These are phyloP conservation scores for Kickxella alabastrina DNA, from an alignment of 192 early-diverging fungal species.

Conservation along the genomic window DNA sequence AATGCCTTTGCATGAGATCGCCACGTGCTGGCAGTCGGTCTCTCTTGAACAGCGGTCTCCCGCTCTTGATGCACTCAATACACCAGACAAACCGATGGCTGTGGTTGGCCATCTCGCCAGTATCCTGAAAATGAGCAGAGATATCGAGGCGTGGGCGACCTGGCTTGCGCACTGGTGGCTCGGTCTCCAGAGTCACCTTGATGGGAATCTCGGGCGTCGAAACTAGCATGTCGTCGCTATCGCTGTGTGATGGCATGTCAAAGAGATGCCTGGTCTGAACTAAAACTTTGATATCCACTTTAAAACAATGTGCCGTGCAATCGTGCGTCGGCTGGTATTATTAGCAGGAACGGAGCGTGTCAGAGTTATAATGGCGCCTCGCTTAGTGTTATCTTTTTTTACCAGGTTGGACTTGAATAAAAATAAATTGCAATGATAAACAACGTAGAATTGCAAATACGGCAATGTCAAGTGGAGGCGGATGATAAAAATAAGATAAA, in stretches of 20 bases:
- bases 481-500: too few species aligned
- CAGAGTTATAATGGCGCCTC: too few species aligned
- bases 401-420: not conserved
- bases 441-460: too few species aligned
- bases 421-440: not conserved
- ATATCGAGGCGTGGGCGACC: constrained; percentile 51
- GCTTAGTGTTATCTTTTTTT: not conserved
- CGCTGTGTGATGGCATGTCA: constrained; percentile 29
- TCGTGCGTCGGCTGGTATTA: too few species aligned
- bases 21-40: constrained; percentile 49
- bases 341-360: too few species aligned
- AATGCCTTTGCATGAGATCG: constrained; percentile 50
- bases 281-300: constrained; percentile 47
- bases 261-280: constrained; percentile 20
- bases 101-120: constrained; percentile 54
- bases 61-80: constrained; percentile 51
- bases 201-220: constrained; percentile 34
- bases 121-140: constrained; percentile 52
- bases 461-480: too few species aligned
- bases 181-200: constrained; percentile 37
- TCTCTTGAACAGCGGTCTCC: constrained; percentile 34
- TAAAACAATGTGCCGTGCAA: not conserved
- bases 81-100: constrained; percentile 53
- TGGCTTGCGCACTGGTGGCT: constrained; percentile 48
- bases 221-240: constrained; percentile 27